Base-by-base conservation (phyloP, 2,329 filamentous ascomycete genomes). In the Exophiala sp. region DNA sequence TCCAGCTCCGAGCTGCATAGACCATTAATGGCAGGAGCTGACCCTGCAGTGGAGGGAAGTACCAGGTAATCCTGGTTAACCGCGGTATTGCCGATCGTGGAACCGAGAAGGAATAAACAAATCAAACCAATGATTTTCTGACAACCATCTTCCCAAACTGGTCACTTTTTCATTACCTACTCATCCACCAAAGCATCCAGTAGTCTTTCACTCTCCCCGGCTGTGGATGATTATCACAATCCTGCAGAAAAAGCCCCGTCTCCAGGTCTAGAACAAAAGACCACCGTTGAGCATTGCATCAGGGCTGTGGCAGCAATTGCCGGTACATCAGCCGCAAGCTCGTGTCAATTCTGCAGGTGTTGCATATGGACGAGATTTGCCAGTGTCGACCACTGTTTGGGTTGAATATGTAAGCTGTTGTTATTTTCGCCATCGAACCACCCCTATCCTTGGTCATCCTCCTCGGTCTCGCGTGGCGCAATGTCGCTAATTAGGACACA, bases 311-410 rank as follows among this genome's bases (percentile, higher is more conserved):
- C 34, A 48, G 43, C 20, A 24, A 43, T 11, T n/a, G 21, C 41
- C n/a, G 41, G 18, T 32, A 24, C 20, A 43, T 24, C 41, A 43
- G 21, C 41, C 21, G 41, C 21, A 46, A 14, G 36, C 34, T 14
- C 36, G 40, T 16, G 42, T 41, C 35, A 46, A 47, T 16, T 40
- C 32, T 40, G 5, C n/a, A 20, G 24, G 12, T 21, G 43, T 29
- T 34, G 24, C 47, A 41, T 35, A 50, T 46, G 50, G 50, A 50
- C 14, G 21, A 38, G 35, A 47, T 44, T 20, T 33, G 29, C 36
- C 57, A 38, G 47, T 45, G 48, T 45, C 54, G 40, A 47, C 54
- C 39, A 42, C 49, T 60, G 14, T 62, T 54, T 56, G 55, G 52
- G n/a, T n/a, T 33, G 35, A 42, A 56, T 56, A 54, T 48, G 54